Evolutionary conservation across 208 protist species (phyloP).

Genomic region (Leishmania turanica): DNA sequence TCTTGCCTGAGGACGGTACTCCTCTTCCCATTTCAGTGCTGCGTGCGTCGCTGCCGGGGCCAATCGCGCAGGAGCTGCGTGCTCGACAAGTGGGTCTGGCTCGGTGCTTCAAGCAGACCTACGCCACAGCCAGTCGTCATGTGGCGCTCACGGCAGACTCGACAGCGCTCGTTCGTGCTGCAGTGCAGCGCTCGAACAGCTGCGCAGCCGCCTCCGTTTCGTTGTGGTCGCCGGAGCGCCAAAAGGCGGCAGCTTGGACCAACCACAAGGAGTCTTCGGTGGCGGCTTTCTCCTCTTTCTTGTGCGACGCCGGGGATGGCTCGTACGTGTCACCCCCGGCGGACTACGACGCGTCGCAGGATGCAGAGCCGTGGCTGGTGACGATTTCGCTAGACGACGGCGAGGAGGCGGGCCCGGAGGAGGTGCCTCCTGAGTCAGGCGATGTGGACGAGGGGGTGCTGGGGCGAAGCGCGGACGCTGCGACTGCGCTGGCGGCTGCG

Average conservation of each 20-base stretch:
- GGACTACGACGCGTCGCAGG: slow-evolving; percentile 5
- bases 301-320: not conserved
- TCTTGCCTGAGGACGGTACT: slow-evolving; percentile 20
- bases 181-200: not conserved
- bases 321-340: slow-evolving; percentile 14
- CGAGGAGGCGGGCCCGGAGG: not conserved
- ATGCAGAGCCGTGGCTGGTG: slow-evolving; percentile 47
- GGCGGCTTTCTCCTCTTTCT: not conserved
- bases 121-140: slow-evolving; percentile 1
- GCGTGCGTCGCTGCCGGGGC: slow-evolving; percentile 26
- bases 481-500: not conserved
- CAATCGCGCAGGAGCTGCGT: slow-evolving; percentile 27
- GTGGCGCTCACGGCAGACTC: slow-evolving; percentile 19
- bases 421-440: not conserved
- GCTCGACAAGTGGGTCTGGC: slow-evolving; percentile 27
- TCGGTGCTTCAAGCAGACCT: slow-evolving; percentile 44
- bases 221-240: not conserved
- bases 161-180: slow-evolving; percentile 9
- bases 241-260: not conserved
- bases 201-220: not conserved
- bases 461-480: not conserved
- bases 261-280: not conserved
- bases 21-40: slow-evolving; percentile 35
- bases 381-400: slow-evolving; percentile 49
- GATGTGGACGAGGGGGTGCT: not conserved